phyloP scores from a whole-genome alignment of 345 rosid genomes.

The Trapa incisa region DNA sequence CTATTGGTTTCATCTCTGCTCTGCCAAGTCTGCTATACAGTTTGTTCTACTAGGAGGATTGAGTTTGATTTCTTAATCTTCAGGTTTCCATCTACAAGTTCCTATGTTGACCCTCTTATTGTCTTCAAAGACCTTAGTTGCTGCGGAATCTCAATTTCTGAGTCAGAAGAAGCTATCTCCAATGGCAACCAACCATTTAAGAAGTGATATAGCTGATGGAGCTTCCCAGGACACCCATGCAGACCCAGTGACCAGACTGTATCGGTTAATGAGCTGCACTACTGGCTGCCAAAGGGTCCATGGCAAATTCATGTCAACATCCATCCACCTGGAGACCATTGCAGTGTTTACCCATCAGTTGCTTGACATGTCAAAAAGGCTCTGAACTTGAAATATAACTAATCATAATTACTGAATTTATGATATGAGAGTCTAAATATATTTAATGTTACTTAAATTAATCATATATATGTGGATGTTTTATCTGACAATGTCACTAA shows the following conservation, averaged over 20 bases:
- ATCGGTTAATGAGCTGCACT: background rate
- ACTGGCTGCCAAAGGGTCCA: background rate
- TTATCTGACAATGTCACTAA: too few relatives aligned
- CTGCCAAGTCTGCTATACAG: background rate
- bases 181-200: constrained; percentile 25
- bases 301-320: background rate
- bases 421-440: too few relatives aligned
- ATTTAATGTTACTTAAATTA: too few relatives aligned
- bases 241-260: background rate
- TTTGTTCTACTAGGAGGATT: background rate
- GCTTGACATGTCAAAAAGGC: background rate
- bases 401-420: too few relatives aligned
- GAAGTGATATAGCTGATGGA: constrained; percentile 10
- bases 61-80: background rate
- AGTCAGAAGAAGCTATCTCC: constrained; percentile 25
- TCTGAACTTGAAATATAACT: too few relatives aligned
- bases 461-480: too few relatives aligned
- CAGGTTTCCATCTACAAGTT: constrained; percentile 52
- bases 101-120: constrained; percentile 40
- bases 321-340: background rate
- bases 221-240: background rate
- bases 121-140: constrained; percentile 30
- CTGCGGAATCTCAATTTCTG: constrained; percentile 22
- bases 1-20: background rate
- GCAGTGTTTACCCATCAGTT: background rate